Percentiles rank a stretch among this genome's conserved stretches.
These are phyloP conservation scores for Colletotrichum euphorbiae DNA, from an alignment of 2,329 filamentous ascomycete genomes.

Conservation along the genomic window DNA sequence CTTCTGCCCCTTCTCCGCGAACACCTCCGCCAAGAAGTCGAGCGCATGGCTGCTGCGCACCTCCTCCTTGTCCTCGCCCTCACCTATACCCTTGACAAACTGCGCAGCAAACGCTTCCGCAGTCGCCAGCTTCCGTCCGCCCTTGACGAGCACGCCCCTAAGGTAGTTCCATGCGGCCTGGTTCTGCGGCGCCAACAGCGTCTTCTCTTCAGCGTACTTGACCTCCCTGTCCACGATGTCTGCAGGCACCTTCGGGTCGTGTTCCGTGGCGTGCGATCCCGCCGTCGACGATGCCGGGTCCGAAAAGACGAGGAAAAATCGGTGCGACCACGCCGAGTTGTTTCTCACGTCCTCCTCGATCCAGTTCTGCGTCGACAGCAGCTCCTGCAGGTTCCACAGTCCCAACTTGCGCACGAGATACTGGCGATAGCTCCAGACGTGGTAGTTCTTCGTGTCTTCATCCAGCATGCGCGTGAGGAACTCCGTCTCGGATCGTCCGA, in stretches of 20 bases:
- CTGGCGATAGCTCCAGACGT: conserved; percentile 97
- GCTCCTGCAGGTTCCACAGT: conserved; percentile 77
- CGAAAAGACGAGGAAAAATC: conserved; percentile 91
- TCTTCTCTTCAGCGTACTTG: conserved; percentile 77
- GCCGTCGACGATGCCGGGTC: conserved; percentile 64
- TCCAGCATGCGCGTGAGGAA: conserved; percentile 86
- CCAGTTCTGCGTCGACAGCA: conserved; percentile 77
- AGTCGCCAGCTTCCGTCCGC: conserved; percentile 61
- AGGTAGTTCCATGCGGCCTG: conserved; percentile 95
- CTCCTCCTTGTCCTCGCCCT: conserved; percentile 58
- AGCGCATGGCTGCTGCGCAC: conserved; percentile 75
- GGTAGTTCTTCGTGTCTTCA: conserved; percentile 95
- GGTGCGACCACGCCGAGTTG: conserved; percentile 97
- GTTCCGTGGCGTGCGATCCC: conserved; percentile 60
- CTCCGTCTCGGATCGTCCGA: conserved; percentile 74
- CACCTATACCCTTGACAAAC: conserved; percentile 62
- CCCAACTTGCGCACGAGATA: conserved; percentile 73
- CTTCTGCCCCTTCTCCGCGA: conserved; percentile 65
- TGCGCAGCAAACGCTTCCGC: conserved; percentile 62
- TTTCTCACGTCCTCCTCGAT: conserved; percentile 88
- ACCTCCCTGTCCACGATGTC: conserved; percentile 80
- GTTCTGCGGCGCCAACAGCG: conserved; percentile 88
- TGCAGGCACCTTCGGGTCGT: conserved; percentile 68
- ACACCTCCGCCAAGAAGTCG: conserved; percentile 78
- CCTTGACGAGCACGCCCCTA: conserved; percentile 78